Base-by-base conservation (phyloP, 129 eudicot species). In the Oenanthe sinensis region DNA sequence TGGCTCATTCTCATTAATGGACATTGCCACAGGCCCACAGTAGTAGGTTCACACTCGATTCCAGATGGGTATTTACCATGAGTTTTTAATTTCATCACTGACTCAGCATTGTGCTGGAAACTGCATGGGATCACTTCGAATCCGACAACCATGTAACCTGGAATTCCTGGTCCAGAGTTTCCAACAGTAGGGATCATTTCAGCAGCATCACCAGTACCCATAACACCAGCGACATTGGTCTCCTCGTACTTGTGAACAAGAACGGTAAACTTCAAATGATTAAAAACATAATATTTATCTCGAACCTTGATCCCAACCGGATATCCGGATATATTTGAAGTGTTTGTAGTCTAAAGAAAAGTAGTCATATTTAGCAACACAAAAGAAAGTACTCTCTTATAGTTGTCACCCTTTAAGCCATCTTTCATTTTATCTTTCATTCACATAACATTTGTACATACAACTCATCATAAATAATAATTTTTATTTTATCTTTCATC, bases 141-240 rank as follows among this genome's bases (percentile, higher is more conserved):
- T 52, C 97, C 97, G 16, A 92, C 97, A 67, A 92, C 97, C 81
- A 92, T 92, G 79, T 90, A 92, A 2, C 96, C 93, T 0, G 91
- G 97, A 43, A 82, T 72, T 43, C 87, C 93, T 1, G 93, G 74
- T 67, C 85, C 93, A 10, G 86, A 55, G 40, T 79, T 92, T 19
- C 78, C 84, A 73, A 85, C 81, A 0, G 97, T 82, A 10, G 97
- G 97, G 88, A 92, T 90, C 82, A 90, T 88, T 80, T 92, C 97
- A 9, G 93, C 92, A 8, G 89, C 91, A 88, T 92, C 97, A 30
- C 97, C 96, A 3, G 97, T 92, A 22, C 97, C 97, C 97, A 92
- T 92, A 54, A 88, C 92, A 65, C 85, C 84, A 26, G 91, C 97
- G 69, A 92, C 91, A 85, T 88, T 90, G 33, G 91, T 85, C 46